Evolutionary conservation across 2,329 filamentous ascomycete species (phyloP), one percentile per base, ranked within the genome.

Genomic region (Diaporthe citri): DNA sequence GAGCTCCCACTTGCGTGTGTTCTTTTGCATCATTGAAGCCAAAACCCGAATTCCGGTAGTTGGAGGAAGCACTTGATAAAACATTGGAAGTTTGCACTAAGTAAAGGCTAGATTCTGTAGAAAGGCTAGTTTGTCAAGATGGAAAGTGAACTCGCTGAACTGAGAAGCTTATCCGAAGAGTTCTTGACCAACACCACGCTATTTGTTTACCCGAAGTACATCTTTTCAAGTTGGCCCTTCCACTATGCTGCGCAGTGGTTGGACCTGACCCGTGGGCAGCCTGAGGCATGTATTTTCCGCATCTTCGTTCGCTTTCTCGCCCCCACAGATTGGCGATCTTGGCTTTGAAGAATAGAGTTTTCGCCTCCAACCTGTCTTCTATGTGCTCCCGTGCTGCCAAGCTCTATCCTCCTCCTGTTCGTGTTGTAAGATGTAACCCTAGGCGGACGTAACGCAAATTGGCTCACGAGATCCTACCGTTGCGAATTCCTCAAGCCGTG

Each of bases 391-490:
- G 8, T 52, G 64, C 15, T 55, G 64, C 64, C 64, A 52, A 67
- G 64, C 43, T 10, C 31, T 28, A 4, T 28, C 22, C 31, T 52
- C 64, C 64, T 41, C 64, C 22, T 17, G 22, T 39, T 39, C 46
- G 31, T 52, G 64, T 25, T 52, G 46, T 13, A 39, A 52, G n/a
- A 69, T 69, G 48, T 13, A 55, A 67, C 28, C 31, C 48, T 41
- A n/a, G 34, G 13, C 34, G 28, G 36, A 51, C n/a, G n/a, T 15
- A 31, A 69, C n/a, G n/a, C 22, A 69, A 7, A 55, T 28, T 36
- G 48, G 31, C 46, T 67, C 46, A 25, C 15, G 34, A 25, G 46
- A 51, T 51, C 46, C n/a, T 36, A 52, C 46, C 64, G 31, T 52
- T 36, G 34, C 46, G 12, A 4, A 39, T 20, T 28, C 17, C 2